These are phyloP conservation scores for Neopestalotiopsis rosae DNA, from an alignment of 2,329 filamentous ascomycete genomes.

Conservation along the genomic window DNA sequence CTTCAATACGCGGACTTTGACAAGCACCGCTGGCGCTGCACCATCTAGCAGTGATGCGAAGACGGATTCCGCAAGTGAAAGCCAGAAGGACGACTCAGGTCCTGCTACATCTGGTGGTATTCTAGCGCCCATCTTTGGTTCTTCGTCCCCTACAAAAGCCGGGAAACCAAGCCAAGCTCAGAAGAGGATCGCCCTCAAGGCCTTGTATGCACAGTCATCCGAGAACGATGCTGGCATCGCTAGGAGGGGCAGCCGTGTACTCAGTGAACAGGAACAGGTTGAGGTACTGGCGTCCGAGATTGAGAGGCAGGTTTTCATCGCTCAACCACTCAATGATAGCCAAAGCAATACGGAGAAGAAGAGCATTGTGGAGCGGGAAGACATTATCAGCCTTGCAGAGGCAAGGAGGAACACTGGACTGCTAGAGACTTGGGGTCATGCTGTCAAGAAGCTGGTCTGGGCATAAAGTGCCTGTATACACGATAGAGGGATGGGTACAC, in stretches of 20 bases:
- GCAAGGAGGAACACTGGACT: conserved; percentile 87
- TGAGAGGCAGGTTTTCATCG: conserved; percentile 65
- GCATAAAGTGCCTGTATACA: conserved; percentile 41
- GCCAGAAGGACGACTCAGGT: background rate
- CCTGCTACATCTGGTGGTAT: conserved; percentile 20
- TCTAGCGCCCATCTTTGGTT: conserved; percentile 48
- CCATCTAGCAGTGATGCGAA: conserved; percentile 12
- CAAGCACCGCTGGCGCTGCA: conserved; percentile 47
- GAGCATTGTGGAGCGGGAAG: conserved; percentile 59
- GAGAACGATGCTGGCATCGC: conserved; percentile 46
- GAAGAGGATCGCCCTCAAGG: conserved; percentile 60
- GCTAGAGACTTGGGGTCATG: conserved; percentile 86
- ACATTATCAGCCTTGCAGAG: conserved; percentile 84
- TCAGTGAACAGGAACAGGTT: conserved; percentile 62
- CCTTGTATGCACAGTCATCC: conserved; percentile 58
- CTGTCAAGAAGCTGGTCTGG: conserved; percentile 95
- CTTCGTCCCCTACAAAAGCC: conserved; percentile 24
- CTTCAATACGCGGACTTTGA: conserved; percentile 85
- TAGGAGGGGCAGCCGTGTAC: conserved; percentile 39
- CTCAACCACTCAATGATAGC: conserved; percentile 44
- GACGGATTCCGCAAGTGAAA: conserved; percentile 12
- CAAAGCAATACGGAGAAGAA: conserved; percentile 48
- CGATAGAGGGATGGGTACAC: background rate
- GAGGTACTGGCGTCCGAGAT: conserved; percentile 77
- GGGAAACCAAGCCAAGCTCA: conserved; percentile 31